phyloP scores from a whole-genome alignment of 176 grass and related monocot species.

The Triticum aestivum region DNA sequence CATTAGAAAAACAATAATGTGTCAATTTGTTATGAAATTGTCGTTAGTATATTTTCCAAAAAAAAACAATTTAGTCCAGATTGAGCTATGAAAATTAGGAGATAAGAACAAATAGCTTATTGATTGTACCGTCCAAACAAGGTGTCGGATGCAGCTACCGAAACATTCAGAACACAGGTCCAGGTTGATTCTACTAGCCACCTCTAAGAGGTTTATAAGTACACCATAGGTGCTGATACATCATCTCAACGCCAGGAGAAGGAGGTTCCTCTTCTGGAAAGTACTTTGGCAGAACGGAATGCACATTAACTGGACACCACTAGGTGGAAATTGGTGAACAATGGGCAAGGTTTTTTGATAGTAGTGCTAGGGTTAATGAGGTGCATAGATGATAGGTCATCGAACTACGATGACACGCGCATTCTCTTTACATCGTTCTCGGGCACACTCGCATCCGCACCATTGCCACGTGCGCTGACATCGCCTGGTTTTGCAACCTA shows the following conservation, averaged over 20 bases:
- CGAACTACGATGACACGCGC: constrained; percentile 49
- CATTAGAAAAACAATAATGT: no score
- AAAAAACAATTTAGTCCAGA: background rate
- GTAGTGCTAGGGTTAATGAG: constrained; percentile 8
- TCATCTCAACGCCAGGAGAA: background rate
- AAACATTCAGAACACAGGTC: constrained; percentile 18
- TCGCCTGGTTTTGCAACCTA: constrained; percentile 49
- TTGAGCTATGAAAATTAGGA: background rate
- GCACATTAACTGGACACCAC: constrained; percentile 29
- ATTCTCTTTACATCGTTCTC: constrained; percentile 89
- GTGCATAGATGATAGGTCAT: background rate
- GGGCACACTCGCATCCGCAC: constrained; percentile 69
- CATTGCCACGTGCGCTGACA: constrained; percentile 45
- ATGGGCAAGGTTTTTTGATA: background rate
- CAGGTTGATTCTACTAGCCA: constrained; percentile 22
- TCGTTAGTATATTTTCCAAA: background rate
- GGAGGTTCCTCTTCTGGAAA: background rate
- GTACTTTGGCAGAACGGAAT: constrained; percentile 16
- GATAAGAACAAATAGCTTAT: constrained; percentile 6
- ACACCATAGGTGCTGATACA: background rate
- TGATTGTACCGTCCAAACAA: background rate
- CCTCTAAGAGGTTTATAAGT: constrained; percentile 18
- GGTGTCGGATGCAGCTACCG: background rate
- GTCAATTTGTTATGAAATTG: background rate
- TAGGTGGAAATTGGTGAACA: constrained; percentile 3